Evolutionary conservation across 2,329 filamentous ascomycete genomes (phyloP).

Genomic region (Colletotrichum nymphaeae): DNA sequence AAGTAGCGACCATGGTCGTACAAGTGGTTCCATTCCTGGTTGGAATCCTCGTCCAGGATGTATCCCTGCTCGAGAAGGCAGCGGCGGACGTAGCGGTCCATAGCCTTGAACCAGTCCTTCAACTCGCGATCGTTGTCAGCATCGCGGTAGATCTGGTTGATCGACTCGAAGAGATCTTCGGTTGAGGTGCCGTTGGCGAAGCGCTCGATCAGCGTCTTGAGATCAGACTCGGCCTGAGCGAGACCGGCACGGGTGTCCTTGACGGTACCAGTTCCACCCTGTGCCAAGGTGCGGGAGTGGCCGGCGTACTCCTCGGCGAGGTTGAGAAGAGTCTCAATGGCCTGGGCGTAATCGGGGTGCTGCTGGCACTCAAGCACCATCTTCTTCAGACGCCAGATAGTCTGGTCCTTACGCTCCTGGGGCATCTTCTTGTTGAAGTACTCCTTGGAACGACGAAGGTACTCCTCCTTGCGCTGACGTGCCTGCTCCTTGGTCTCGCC

Average conservation of each 20-base stretch:
- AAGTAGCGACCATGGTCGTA: conserved; percentile 89
- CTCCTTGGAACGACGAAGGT: conserved; percentile 67
- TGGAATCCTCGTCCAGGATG: conserved; percentile 85
- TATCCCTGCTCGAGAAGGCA: conserved; percentile 91
- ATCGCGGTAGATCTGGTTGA: conserved; percentile 87
- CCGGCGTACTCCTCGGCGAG: conserved; percentile 87
- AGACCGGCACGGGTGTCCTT: conserved; percentile 79
- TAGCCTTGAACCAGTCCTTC: conserved; percentile 85
- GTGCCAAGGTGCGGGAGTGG: conserved; percentile 74
- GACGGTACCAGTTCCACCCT: conserved; percentile 74
- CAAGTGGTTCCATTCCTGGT: conserved; percentile 83
- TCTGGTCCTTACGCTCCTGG: conserved; percentile 91
- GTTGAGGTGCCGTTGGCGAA: conserved; percentile 95
- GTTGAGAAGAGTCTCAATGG: conserved; percentile 86
- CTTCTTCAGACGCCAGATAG: conserved; percentile 93
- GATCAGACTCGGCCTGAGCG: conserved; percentile 78
- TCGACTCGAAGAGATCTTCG: conserved; percentile 85
- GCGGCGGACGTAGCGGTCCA: conserved; percentile 83
- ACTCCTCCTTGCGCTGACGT: conserved; percentile 56
- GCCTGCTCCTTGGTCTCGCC: conserved; percentile 70
- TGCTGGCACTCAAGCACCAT: conserved; percentile 97
- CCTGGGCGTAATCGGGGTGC: conserved; percentile 91
- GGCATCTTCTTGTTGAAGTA: conserved; percentile 91
- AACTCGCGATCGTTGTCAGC: conserved; percentile 89
- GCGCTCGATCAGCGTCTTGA: conserved; percentile 90